Base-by-base conservation (phyloP, 1,284 basidiomycete species). In the Porodaedalea pini region DNA sequence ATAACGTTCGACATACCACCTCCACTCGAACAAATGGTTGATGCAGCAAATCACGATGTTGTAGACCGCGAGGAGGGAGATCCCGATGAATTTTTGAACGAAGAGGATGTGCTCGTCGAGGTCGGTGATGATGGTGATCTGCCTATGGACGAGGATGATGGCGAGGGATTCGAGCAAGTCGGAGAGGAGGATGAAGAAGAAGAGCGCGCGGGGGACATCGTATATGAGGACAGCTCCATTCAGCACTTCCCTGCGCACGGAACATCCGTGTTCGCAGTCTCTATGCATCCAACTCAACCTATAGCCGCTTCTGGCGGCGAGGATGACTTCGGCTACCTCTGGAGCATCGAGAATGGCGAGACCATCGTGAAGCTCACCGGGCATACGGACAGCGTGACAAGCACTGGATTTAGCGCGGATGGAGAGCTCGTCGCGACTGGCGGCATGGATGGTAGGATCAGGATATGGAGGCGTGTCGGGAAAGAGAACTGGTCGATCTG, bases 361-460 rank as follows among this genome's bases (percentile, higher is more conserved):
- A 76, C 88, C 61, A 78, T 98, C 41, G 87, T 87, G 48, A 89
- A 86, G 69, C 80, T 99, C 51, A 88, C 87, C 0, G 96, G 96
- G 1, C 96, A 99, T 72, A 85, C 85, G 5, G 97, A 99, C 70
- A 95, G 92, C 64, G 93, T 99, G 41, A 88, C 88, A 2, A 79
- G 80, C 52, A 82, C 83, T 1, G 87, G 80, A 40, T 99, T 92
- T 80, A 96, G 85, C 68, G 68, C 76, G 3, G 94, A 98, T 68
- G 96, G 97, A 8, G 88, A 96, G 71, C 80, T 96, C 79, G 81
- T 96, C 58, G 88, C 96, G 11, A 98, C 94, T 0, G 96, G 94
- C 17, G 95, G 96, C 0, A 98, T 99, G 93, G 96, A 99, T 68
- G 96, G 97, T 7, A 88, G 85, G 67, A 87, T 98, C 21, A 80